Evolutionary conservation across 192 early-diverging fungal genomes (phyloP), one percentile per base, ranked within the genome.

Genomic region (Oehlia diaphana): DNA sequence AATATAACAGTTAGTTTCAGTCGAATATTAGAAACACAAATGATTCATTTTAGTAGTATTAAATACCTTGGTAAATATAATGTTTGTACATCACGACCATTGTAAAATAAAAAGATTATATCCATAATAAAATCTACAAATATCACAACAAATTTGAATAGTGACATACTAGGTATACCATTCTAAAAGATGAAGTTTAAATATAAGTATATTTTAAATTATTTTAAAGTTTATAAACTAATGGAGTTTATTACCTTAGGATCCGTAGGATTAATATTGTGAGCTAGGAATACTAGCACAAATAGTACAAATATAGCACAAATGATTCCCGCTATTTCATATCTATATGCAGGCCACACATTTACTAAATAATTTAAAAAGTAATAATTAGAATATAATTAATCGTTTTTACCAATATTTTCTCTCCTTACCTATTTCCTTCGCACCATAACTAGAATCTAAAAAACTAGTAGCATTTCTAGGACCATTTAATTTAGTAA

Each of bases 1-100:
- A 23, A 19, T 21, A 47, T 21, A 72, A 65, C 13, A 28, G 0
- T 65, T 28, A 65, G 13, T 65, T 28, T 65, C 44, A 47, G 2
- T 28, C 3, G 9, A 65, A 65, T 28, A 28, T 13, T 65, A 23
- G 1, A 0, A 13, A 65, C 12, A 28, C 14, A 12, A 28, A 65
- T 28, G 4, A 28, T 13, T 65, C 23, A 12, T 65, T 23, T 5
- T 31, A 26, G 7, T 4, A 4, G 3, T 37, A 37, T 37, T 37
- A 65, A 28, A 31, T 72, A 72, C 70, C 70, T 72, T 72, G 70
- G 70, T 37, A 23, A 21, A 72, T 39, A 72, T 2, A 72, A 28
- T 12, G 2, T 23, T 72, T 42, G 70, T 8, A 72, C 42, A 26
- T 72, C 70, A 0, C 31, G 26, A 47, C 37, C 70, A 72, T 49